A percentile compares a stretch with the other conserved stretches of the same genome.
These are phyloP conservation scores for Juncus effusus DNA, from an alignment of 176 grass and related monocot species.

Conservation along the genomic window DNA sequence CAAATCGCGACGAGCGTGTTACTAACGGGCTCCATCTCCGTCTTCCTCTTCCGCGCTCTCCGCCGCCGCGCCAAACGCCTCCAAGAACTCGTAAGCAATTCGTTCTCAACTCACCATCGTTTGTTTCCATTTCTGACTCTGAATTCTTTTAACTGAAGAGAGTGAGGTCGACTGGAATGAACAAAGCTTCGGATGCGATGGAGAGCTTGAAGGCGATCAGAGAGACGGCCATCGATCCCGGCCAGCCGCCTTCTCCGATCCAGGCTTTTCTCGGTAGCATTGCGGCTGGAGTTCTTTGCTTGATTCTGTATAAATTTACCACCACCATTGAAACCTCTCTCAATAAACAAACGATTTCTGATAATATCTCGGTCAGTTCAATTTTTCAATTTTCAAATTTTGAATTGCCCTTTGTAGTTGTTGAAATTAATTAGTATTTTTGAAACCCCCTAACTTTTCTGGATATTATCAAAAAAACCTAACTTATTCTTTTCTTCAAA, in stretches of 20 bases:
- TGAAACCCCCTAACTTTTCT: too few species aligned
- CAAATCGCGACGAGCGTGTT: conserved; percentile 76
- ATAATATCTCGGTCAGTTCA: conserved; percentile 80
- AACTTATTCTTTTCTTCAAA: too few species aligned
- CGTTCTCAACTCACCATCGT: neutral
- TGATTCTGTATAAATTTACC: conserved; percentile 88
- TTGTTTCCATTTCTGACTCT: neutral
- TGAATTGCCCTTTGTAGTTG: neutral
- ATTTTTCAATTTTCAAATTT: neutral
- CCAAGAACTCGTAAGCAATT: conserved; percentile 61
- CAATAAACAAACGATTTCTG: conserved; percentile 65
- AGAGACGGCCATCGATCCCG: conserved; percentile 40
- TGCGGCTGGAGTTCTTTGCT: conserved; percentile 66
- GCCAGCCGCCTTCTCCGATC: conserved; percentile 52
- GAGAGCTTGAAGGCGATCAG: conserved; percentile 52
- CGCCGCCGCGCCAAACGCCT: conserved; percentile 82
- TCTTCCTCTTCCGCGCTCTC: conserved; percentile 86
- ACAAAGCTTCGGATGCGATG: conserved; percentile 61
- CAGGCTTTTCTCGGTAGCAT: conserved; percentile 71
- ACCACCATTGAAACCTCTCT: conserved; percentile 70
- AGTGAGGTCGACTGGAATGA: conserved; percentile 54
- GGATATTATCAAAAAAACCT: too few species aligned
- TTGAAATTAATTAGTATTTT: neutral
- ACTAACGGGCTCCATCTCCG: conserved; percentile 74
- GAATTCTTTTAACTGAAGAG: conserved; percentile 32